Conservation (phyloP, 2,329 filamentous ascomycete genomes). For the Scytalidium lignicola region DNA sequence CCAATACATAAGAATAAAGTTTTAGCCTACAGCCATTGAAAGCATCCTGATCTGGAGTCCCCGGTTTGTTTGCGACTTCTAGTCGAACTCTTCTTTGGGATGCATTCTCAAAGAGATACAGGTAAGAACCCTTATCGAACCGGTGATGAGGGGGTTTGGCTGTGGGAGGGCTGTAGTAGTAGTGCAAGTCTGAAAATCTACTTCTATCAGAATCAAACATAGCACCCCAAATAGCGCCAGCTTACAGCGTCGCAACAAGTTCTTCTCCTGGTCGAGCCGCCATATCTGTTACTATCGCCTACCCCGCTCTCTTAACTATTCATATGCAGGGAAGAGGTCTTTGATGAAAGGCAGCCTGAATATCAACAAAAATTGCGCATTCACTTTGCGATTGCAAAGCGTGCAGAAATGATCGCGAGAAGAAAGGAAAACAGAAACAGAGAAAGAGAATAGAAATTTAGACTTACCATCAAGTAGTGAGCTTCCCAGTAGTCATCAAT, state of each 20-base stretch:
- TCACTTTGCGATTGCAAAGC: neutral
- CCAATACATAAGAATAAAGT: neutral
- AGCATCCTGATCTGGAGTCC: slow-evolving; percentile 72
- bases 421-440: neutral
- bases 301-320: neutral
- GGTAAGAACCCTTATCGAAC: slow-evolving; percentile 74
- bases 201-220: slow-evolving; percentile 7
- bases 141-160: slow-evolving; percentile 69
- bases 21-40: slow-evolving; percentile 66
- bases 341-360: neutral
- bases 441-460: neutral
- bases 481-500: neutral
- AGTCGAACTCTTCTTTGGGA: slow-evolving; percentile 62
- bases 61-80: slow-evolving; percentile 71
- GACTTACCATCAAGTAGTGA: neutral
- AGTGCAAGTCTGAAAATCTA: slow-evolving; percentile 75
- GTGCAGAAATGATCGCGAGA: neutral
- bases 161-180: slow-evolving; percentile 67
- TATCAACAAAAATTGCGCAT: neutral
- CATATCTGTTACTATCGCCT: slow-evolving; percentile 28
- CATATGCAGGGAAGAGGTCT: neutral
- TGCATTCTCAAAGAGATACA: slow-evolving; percentile 75
- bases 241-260: slow-evolving; percentile 47
- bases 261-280: slow-evolving; percentile 44
- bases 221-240: slow-evolving; percentile 10